Percentiles rank a stretch among this genome's conserved stretches.
These are phyloP conservation scores for Boletus pseudo-olivaceus DNA, from an alignment of 768 basidiomycete genomes.

Conservation along the genomic window DNA sequence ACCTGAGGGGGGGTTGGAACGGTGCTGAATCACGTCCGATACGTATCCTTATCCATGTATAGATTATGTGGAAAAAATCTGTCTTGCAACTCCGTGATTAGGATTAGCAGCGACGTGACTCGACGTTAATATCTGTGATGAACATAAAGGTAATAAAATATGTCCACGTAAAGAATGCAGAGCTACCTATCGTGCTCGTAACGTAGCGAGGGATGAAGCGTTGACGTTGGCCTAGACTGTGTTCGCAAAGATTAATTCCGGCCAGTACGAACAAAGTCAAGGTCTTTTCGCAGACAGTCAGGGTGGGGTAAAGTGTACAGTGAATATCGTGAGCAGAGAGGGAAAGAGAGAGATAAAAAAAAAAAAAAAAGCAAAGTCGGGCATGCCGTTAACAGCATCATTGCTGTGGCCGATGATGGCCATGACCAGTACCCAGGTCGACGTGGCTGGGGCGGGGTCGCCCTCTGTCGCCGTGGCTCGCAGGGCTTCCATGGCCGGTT, in stretches of 20 bases:
- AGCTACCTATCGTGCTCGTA: slow-evolving; percentile 16
- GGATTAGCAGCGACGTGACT: slow-evolving; percentile 6
- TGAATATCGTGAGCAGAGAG: neutral
- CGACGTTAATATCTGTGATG: slow-evolving; percentile 14
- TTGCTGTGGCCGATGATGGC: slow-evolving; percentile 8
- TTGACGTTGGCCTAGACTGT: neutral
- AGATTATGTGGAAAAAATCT: slow-evolving; percentile 11
- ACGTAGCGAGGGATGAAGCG: slow-evolving; percentile 3
- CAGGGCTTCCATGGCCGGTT: slow-evolving; percentile 35
- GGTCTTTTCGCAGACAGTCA: slow-evolving; percentile 4
- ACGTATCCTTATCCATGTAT: slow-evolving; percentile 3
- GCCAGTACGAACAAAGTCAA: slow-evolving; percentile 3
- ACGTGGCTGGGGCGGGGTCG: slow-evolving; percentile 21
- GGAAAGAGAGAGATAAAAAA: neutral
- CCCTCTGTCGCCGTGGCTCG: slow-evolving; percentile 22
- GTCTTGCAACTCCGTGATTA: slow-evolving; percentile 16
- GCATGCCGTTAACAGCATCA: neutral
- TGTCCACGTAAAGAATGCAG: slow-evolving; percentile 18
- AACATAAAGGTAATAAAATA: slow-evolving; percentile 31
- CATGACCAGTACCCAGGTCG: slow-evolving; percentile 5
- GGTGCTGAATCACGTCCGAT: neutral
- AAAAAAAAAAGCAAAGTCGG: neutral
- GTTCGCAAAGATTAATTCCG: slow-evolving; percentile 2
- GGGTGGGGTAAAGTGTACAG: slow-evolving; percentile 2
- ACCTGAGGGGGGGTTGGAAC: neutral